These are phyloP conservation scores for Microbotryomycetes sp. DNA, from an alignment of 1,284 basidiomycete genomes.

Conservation along the genomic window DNA sequence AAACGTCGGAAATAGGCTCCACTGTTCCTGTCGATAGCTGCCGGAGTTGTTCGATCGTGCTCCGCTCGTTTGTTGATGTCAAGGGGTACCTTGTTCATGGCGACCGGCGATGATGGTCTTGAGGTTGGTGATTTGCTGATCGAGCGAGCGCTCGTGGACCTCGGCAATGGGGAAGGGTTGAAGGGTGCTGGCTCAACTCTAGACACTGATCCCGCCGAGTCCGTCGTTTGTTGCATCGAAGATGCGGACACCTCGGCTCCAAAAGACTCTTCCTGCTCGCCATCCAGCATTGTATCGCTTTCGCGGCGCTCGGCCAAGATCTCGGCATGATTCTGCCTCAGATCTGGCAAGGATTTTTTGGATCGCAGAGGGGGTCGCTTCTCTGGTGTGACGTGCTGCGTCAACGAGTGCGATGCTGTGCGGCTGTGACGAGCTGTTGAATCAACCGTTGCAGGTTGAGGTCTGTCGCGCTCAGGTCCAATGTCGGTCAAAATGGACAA, in stretches of 20 bases:
- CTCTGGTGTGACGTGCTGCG: slow-evolving; percentile 5
- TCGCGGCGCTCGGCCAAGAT: slow-evolving; percentile 39
- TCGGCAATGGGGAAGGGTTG: neutral
- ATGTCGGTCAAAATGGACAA: neutral
- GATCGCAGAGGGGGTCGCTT: slow-evolving; percentile 29
- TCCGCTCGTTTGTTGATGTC: slow-evolving; percentile 48
- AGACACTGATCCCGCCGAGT: neutral
- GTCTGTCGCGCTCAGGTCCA: neutral
- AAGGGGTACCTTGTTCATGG: neutral
- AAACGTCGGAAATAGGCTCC: slow-evolving; percentile 83
- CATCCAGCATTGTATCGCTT: neutral
- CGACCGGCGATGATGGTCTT: slow-evolving; percentile 5
- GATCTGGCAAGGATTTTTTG: slow-evolving; percentile 83
- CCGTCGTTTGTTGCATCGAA: neutral
- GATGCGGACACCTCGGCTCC: slow-evolving; percentile 4
- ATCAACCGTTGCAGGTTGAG: slow-evolving; percentile 2
- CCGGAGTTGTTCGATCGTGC: slow-evolving; percentile 55
- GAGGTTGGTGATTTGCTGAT: neutral
- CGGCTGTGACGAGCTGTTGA: slow-evolving; percentile 49
- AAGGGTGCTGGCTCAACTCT: neutral
- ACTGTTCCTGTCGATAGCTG: slow-evolving; percentile 61
- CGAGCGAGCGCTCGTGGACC: neutral
- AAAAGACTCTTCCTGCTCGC: neutral
- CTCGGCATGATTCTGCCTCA: slow-evolving; percentile 54
- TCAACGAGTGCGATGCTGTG: slow-evolving; percentile 53